Percentiles rank a stretch among this genome's conserved stretches.
These are phyloP conservation scores for Yarrowia osloensis DNA, from an alignment of 805 yeast species.

Conservation along the genomic window DNA sequence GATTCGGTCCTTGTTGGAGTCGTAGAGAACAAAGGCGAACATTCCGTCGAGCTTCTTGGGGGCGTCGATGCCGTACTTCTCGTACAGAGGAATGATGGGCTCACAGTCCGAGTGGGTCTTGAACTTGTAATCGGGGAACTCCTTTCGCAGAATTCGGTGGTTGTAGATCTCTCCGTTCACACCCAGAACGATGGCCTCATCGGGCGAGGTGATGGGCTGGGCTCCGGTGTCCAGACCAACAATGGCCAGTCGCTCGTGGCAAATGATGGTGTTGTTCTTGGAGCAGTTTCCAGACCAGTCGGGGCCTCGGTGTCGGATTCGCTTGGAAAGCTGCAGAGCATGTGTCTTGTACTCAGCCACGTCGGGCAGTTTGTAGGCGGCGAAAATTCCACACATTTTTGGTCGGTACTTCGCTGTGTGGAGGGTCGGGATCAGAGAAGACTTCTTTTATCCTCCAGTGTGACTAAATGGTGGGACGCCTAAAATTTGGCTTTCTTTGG, in stretches of 20 bases:
- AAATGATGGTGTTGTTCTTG: conserved; percentile 77
- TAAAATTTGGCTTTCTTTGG: not conserved
- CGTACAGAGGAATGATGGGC: conserved; percentile 89
- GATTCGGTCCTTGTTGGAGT: conserved; percentile 78
- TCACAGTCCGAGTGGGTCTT: conserved; percentile 94
- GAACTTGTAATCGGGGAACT: conserved; percentile 71
- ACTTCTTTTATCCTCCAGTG: not conserved
- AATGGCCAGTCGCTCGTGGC: conserved; percentile 95
- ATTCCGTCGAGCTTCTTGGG: conserved; percentile 95
- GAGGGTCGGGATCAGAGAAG: not conserved
- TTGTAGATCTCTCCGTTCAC: conserved; percentile 99
- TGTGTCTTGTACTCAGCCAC: conserved; percentile 78
- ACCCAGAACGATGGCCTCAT: conserved; percentile 69
- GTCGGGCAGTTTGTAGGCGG: conserved; percentile 81
- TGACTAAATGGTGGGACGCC: not conserved
- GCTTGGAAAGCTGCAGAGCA: conserved; percentile 85
- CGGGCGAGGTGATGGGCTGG: conserved; percentile 87
- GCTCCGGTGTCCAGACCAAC: conserved; percentile 98
- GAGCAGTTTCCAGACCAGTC: conserved; percentile 94
- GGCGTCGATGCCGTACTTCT: conserved; percentile 84
- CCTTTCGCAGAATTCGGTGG: conserved; percentile 84
- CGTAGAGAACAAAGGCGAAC: conserved; percentile 95
- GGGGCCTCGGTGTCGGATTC: conserved; percentile 98
- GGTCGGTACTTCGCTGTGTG: not conserved
- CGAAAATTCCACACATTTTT: conserved; percentile 97